These are phyloP conservation scores for Calonectria henricotiae DNA, from an alignment of 2,329 filamentous ascomycete species.

Conservation along the genomic window DNA sequence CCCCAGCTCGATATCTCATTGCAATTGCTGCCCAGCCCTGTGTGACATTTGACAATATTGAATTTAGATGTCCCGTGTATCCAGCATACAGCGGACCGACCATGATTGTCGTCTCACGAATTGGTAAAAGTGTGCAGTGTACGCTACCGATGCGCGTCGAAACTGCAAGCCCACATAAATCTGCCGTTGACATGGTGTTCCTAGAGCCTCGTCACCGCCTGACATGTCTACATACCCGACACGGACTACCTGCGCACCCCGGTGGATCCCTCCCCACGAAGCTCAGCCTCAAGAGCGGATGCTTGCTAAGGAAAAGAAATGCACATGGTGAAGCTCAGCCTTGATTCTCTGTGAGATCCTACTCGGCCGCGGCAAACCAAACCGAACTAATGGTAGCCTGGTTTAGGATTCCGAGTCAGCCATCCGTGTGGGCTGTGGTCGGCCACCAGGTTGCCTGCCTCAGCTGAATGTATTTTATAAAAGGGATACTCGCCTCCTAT, in stretches of 20 bases:
- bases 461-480: neutral
- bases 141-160: no score
- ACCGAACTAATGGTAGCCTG: neutral
- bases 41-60: no score
- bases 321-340: neutral
- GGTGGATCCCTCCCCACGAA: neutral
- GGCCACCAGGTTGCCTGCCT: neutral
- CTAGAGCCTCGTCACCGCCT: neutral
- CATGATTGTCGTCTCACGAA: no score
- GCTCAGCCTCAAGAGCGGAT: conserved; percentile 4
- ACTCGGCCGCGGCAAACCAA: neutral
- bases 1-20: neutral
- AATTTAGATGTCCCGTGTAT: no score
- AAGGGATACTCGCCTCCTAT: neutral
- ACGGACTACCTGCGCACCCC: neutral
- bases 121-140: no score
- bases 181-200: neutral
- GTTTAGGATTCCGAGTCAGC: neutral
- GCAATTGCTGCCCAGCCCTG: neutral
- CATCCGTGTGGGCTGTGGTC: neutral
- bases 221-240: neutral
- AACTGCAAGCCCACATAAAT: no score
- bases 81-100: no score
- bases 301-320: neutral
- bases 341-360: neutral